phyloP scores from a whole-genome alignment of 202 grass and related monocot genomes.

The Schoenoplectus triqueter region DNA sequence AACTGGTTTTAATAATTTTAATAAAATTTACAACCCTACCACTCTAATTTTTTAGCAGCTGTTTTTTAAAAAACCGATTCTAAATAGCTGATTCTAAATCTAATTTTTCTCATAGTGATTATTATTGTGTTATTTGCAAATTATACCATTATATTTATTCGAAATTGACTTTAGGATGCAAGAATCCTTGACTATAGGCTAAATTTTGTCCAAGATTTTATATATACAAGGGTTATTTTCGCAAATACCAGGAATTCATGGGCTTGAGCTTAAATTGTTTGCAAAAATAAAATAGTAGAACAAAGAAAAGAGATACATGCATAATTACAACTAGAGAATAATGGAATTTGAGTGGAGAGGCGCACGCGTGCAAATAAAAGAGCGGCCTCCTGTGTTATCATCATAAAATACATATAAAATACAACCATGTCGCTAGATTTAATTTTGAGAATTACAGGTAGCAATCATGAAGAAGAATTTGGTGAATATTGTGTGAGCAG shows the following conservation, averaged over 20 bases:
- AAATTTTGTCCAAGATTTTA: background rate
- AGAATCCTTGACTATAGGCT: too few species aligned
- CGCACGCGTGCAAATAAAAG: slow-evolving; percentile 4
- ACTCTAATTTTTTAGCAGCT: too few species aligned
- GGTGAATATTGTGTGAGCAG: background rate
- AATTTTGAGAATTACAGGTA: background rate
- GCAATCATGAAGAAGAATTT: background rate
- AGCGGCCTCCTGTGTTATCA: background rate
- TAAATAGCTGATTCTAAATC: too few species aligned
- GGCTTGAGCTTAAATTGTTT: background rate
- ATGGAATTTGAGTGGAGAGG: slow-evolving; percentile 12
- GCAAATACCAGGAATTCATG: background rate
- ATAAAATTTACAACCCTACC: too few species aligned
- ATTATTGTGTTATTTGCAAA: too few species aligned
- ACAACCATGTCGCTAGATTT: background rate
- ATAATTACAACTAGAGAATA: background rate
- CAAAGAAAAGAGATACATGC: background rate
- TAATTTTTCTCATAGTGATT: too few species aligned
- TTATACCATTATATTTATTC: too few species aligned
- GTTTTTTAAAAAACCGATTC: too few species aligned
- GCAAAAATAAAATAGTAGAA: background rate
- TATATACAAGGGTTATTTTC: background rate
- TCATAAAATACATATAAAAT: background rate
- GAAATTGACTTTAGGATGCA: too few species aligned
- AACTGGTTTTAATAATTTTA: too few species aligned